Base-by-base conservation (phyloP, 139 green algal genomes). In the Micractinium conductrix region DNA sequence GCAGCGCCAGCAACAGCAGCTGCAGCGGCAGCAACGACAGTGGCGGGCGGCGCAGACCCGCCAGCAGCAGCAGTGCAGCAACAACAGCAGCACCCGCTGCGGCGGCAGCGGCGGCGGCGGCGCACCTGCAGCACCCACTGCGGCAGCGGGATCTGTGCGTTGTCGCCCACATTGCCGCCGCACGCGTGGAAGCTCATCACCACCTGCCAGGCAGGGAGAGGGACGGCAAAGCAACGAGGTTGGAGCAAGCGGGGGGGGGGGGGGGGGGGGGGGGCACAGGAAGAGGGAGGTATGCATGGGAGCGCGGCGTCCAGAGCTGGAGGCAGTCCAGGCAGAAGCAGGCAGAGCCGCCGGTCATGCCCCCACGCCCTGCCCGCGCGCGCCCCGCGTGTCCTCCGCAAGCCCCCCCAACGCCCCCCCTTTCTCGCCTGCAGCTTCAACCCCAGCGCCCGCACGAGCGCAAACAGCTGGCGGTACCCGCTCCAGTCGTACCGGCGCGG, bases 161-260 rank as follows among this genome's bases (percentile, higher is more conserved):
- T 93, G 87, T 99, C 96, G 0, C 96, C 96, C 38, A 99, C 96
- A 67, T 99, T 99, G 78, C 95, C 94, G 30, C 96, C 96, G 83
- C 96, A 99, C 0, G 96, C 95, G 86, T 99, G 96, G 86, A 98
- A 99, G 70, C 90, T 93, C 83, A 99, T 91, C 24, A 99, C 96
- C 26, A 92, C 96, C 91, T 98, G 93, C 53, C 35, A 28, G 14
- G 73, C 43, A 79, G 28, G 4, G 33, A 76, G 37, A n/a, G 24
- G 42, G 19, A n/a, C n/a, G n/a, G n/a, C n/a, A 40, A 78, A 40
- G 2, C 8, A 58, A 21, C 48, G 48, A 16, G 10, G 43, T 24
- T 38, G 26, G 26, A 12, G 35, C 30, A 37, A 42, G 65, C 62
- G 24, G 62, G 26, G 33, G 0, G 24, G 68, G n/a, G 68, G n/a